A percentile compares a stretch with the other conserved stretches of the same genome.
phyloP scores from a whole-genome alignment of 2,329 filamentous ascomycete species.

The Calonectria leucothoes region DNA sequence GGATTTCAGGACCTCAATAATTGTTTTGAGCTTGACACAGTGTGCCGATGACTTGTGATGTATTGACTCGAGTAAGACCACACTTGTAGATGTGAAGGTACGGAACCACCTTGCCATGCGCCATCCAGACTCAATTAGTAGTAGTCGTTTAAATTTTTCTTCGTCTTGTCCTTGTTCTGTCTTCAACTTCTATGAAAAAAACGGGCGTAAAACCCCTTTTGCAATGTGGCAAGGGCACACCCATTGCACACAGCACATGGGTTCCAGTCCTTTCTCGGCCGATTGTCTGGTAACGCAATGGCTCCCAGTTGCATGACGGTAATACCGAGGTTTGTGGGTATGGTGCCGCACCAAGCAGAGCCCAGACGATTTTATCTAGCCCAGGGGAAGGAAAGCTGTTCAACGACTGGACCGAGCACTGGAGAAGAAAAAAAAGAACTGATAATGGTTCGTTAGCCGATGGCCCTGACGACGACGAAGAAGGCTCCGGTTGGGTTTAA shows the following conservation, averaged over 20 bases:
- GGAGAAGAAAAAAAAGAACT: slow-evolving; percentile 2
- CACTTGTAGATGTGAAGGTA: neutral
- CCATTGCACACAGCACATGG: no score
- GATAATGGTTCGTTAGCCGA: slow-evolving; percentile 27
- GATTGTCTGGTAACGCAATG: neutral
- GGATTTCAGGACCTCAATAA: slow-evolving; percentile 7
- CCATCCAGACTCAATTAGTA: neutral
- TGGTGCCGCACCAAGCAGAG: neutral
- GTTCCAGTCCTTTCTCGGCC: neutral
- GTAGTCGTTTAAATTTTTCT: no score
- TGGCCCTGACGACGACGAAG: neutral
- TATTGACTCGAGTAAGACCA: neutral
- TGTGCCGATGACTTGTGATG: neutral
- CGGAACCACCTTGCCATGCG: neutral
- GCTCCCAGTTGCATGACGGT: neutral
- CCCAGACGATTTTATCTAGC: neutral
- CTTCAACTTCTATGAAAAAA: no score
- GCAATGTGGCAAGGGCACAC: neutral
- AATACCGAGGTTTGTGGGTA: neutral
- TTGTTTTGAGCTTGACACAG: neutral
- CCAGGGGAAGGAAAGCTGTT: neutral
- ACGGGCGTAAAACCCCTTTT: neutral
- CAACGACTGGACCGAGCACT: neutral
- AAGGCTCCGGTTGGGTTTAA: neutral
- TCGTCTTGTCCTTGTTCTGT: no score